Conservation (phyloP, 148 eudicot genomes). For the Hydrangea macrophylla region DNA sequence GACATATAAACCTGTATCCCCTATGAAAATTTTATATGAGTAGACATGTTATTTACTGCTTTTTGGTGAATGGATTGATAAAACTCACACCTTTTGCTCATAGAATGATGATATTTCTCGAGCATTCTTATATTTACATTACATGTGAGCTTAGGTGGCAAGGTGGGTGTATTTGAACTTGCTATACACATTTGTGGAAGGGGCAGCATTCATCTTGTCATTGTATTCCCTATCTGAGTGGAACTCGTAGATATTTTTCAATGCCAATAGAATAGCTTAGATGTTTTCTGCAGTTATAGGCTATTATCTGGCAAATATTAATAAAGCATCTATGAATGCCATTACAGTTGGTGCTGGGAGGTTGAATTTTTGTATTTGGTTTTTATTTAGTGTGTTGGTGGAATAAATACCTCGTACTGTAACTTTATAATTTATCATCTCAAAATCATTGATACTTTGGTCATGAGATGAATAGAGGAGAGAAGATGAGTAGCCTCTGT, state of each 20-base stretch:
- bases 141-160: no score
- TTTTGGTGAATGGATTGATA: background rate
- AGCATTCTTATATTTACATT: no score
- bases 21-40: no score
- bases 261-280: background rate
- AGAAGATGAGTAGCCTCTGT: no score
- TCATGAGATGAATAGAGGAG: no score
- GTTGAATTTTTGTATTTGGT: no score
- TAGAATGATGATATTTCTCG: no score
- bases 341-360: background rate
- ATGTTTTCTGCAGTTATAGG: background rate
- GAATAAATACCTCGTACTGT: no score
- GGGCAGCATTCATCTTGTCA: background rate
- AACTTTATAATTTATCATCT: no score
- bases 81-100: background rate
- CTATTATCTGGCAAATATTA: background rate
- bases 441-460: background rate
- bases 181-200: background rate
- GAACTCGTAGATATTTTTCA: background rate
- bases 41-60: background rate
- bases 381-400: no score
- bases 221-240: background rate
- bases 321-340: background rate
- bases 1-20: background rate
- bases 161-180: background rate